phyloP scores from a whole-genome alignment of 495 filamentous ascomycete genomes.

The Xylaria cubensis region DNA sequence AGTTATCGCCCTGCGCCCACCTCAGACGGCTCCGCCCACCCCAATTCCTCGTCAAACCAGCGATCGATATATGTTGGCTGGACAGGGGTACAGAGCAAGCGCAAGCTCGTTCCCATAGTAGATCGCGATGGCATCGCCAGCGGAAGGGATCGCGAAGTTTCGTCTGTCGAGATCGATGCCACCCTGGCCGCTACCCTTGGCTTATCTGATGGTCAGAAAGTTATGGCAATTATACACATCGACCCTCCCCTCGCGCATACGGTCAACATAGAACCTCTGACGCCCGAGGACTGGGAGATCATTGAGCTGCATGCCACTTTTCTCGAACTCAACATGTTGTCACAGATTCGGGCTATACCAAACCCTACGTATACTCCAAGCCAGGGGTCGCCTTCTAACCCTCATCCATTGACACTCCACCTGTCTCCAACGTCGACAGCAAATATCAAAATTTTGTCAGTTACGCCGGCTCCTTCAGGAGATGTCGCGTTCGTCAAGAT shows the following conservation, averaged over 20 bases:
- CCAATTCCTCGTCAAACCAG: constrained; percentile 51
- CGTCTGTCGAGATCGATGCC: constrained; percentile 85
- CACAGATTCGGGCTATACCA: constrained; percentile 90
- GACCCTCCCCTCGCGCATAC: constrained; percentile 91
- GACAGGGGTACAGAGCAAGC: constrained; percentile 96
- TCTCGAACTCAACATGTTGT: constrained; percentile 89
- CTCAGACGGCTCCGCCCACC: constrained; percentile 38
- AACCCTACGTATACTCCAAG: constrained; percentile 72
- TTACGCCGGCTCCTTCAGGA: constrained; percentile 72
- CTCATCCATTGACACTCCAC: constrained; percentile 89
- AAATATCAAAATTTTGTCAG: constrained; percentile 81
- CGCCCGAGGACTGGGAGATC: constrained; percentile 96
- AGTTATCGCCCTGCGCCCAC: constrained; percentile 60
- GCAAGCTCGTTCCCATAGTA: constrained; percentile 74
- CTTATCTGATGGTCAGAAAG: constrained; percentile 83
- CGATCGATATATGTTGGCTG: constrained; percentile 87
- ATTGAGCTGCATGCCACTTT: constrained; percentile 97
- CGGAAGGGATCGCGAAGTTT: constrained; percentile 73
- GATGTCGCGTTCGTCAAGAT: constrained; percentile 87
- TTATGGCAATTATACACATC: constrained; percentile 73
- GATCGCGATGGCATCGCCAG: constrained; percentile 71
- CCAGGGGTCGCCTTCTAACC: constrained; percentile 45
- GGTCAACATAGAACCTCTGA: constrained; percentile 94
- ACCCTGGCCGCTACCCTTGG: constrained; percentile 86
- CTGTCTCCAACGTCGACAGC: constrained; percentile 95